Base-by-base conservation (phyloP, 768 basidiomycete genomes). In the Boletus rubescentipes region DNA sequence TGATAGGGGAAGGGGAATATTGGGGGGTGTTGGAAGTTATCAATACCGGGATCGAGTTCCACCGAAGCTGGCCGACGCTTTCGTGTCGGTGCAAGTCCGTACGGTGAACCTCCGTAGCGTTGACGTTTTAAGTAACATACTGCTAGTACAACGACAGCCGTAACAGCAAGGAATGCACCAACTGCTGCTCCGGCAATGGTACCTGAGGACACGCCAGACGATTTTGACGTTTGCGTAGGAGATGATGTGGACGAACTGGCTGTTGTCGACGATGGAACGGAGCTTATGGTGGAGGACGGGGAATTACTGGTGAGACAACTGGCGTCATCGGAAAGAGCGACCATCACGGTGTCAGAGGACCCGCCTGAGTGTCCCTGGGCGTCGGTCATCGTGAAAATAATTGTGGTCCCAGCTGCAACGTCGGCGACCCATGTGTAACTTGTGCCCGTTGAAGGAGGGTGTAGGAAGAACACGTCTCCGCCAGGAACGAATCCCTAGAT, bases 401-500 rank as follows among this genome's bases (percentile, higher is more conserved):
- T 65, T 4, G 75, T 74, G 2, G 84, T 89, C 5, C 84, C 83
- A 9, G 79, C 77, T 34, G 75, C 75, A 23, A 85, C 77, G 65
- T 84, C 75, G 16, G 79, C 80, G 31, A 63, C 69, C 89, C 87
- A 89, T n/a, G 67, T 61, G 59, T 71, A 84, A 4, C 69, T 72
- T 5, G 68, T 55, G 9, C 75, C 67, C 11, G 58, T 44, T 14
- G 65, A 35, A 14, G 76, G 76, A 34, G 81, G 75, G 9, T 66
- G 52, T 12, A 89, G 58, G 18, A 74, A 54, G 50, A 86, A 74
- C 1, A 73, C 62, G 37, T 77, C 72, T 11, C 89, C 89, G 20
- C 78, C 79, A 32, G 88, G 88, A 50, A 91, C 81, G 30, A 85
- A 67, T 21, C 78, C 86, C 81, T 87, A 34, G 46, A 29, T 46